Percentiles rank a stretch among this genome's conserved stretches.
Conservation (phyloP, 495 filamentous ascomycete species). For the Apiosordaria backusii region DNA sequence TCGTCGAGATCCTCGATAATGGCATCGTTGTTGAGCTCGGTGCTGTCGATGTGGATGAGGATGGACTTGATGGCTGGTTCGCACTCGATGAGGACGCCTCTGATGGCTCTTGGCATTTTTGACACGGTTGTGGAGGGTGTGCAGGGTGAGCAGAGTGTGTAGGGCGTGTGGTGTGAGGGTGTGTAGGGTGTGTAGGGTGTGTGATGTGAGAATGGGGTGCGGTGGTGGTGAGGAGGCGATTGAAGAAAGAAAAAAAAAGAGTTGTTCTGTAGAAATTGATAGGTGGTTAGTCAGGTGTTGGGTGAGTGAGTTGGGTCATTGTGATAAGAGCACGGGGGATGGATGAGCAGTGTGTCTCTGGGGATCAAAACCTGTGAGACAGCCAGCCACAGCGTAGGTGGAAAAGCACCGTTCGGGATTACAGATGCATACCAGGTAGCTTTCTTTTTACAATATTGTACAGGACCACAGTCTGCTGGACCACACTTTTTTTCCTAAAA, state of each 20-base stretch:
- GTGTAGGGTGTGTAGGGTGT: no score
- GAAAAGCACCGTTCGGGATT: no score
- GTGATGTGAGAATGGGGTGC: not conserved
- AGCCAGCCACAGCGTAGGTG: no score
- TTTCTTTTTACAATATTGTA: no score
- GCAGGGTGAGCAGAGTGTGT: no score
- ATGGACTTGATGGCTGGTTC: constrained; percentile 60
- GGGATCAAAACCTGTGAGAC: no score
- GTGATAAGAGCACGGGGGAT: not conserved
- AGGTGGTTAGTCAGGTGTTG: not conserved
- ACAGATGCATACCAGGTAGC: no score
- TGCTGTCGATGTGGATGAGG: constrained; percentile 58
- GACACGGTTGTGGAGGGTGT: not conserved
- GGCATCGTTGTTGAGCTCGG: constrained; percentile 42
- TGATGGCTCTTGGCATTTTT: constrained; percentile 20
- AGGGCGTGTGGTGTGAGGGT: no score
- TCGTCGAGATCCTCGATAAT: constrained; percentile 72
- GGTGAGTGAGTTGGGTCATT: no score
- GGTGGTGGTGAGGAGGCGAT: not conserved
- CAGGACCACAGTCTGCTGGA: no score
- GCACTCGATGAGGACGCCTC: constrained; percentile 72
- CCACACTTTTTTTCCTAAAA: no score
- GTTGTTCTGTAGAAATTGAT: not conserved
- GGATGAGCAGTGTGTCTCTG: not conserved
- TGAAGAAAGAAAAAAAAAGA: not conserved